A percentile compares a stretch with the other conserved stretches of the same genome.
These are phyloP conservation scores for Xanthoconium stramineum DNA, from an alignment of 768 basidiomycete genomes.

Conservation along the genomic window DNA sequence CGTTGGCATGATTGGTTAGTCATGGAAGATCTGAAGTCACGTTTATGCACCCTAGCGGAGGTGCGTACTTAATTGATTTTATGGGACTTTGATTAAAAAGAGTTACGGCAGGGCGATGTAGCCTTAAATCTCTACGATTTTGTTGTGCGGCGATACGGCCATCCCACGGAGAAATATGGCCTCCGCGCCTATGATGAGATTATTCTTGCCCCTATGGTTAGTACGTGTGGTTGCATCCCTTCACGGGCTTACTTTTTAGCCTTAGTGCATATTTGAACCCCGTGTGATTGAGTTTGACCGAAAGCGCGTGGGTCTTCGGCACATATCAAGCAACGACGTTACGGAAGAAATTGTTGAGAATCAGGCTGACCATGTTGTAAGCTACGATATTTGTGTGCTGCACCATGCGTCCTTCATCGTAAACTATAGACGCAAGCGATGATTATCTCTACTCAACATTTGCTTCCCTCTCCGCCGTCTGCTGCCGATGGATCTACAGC, in stretches of 20 bases:
- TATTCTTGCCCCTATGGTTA: constrained; percentile 90
- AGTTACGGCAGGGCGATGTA: constrained; percentile 66
- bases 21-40: constrained; percentile 87
- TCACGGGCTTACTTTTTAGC: background rate
- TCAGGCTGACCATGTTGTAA: constrained; percentile 50
- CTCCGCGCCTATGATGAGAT: constrained; percentile 93
- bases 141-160: constrained; percentile 71
- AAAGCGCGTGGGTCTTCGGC: constrained; percentile 53
- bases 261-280: constrained; percentile 88
- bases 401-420: constrained; percentile 1
- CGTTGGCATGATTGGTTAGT: constrained; percentile 84
- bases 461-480: constrained; percentile 46
- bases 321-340: constrained; percentile 54
- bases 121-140: constrained; percentile 91
- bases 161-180: constrained; percentile 81
- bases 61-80: constrained; percentile 41
- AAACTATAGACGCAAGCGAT: constrained; percentile 78
- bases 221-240: constrained; percentile 16
- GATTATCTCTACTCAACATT: constrained; percentile 85
- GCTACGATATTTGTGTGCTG: constrained; percentile 12
- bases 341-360: constrained; percentile 74
- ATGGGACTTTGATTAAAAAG: constrained; percentile 3
- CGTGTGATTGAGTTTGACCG: constrained; percentile 86
- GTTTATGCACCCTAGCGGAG: constrained; percentile 84
- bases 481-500: constrained; percentile 25